Evolutionary conservation across 192 early-diverging fungal genomes (phyloP).

Genomic region (Gigaspora rosea): DNA sequence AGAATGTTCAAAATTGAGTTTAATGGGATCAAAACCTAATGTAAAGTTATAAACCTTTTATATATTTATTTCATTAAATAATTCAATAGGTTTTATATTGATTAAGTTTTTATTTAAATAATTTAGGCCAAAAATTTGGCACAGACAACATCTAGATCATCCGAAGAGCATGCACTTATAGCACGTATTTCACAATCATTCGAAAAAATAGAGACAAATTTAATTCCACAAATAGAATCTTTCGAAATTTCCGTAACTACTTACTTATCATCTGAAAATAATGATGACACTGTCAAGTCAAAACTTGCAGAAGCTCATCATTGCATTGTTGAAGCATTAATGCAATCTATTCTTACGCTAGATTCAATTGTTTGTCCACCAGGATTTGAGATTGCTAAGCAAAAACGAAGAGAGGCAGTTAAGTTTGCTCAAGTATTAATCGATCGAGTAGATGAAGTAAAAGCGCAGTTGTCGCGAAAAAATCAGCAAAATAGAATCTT

Average conservation of each 20-base stretch:
- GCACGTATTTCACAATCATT: constrained; percentile 44
- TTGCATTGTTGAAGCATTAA: constrained; percentile 68
- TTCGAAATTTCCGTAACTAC: constrained; percentile 43
- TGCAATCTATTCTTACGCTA: constrained; percentile 77
- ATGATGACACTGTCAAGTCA: constrained; percentile 55
- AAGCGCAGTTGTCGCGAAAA: constrained; percentile 21
- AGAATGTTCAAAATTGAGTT: constrained; percentile 75
- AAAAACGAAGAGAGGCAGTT: constrained; percentile 74
- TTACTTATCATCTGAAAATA: constrained; percentile 34
- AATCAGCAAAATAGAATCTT: no score
- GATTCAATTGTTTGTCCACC: constrained; percentile 72
- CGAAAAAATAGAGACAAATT: constrained; percentile 37
- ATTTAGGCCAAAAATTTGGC: constrained; percentile 41
- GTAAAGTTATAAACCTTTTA: constrained; percentile 40
- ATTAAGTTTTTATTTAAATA: neutral
- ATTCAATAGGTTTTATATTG: neutral
- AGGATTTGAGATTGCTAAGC: constrained; percentile 69
- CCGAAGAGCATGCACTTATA: constrained; percentile 55
- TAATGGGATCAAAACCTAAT: constrained; percentile 70
- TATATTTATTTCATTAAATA: neutral
- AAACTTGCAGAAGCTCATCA: constrained; percentile 67
- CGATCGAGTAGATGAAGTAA: constrained; percentile 74
- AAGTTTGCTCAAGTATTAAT: constrained; percentile 69
- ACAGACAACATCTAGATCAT: constrained; percentile 51
- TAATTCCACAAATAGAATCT: constrained; percentile 47